Percentiles rank a stretch among this genome's conserved stretches.
Evolutionary conservation across 2,329 filamentous ascomycete species (phyloP).

Genomic region (Microdochium trichocladiopsis): DNA sequence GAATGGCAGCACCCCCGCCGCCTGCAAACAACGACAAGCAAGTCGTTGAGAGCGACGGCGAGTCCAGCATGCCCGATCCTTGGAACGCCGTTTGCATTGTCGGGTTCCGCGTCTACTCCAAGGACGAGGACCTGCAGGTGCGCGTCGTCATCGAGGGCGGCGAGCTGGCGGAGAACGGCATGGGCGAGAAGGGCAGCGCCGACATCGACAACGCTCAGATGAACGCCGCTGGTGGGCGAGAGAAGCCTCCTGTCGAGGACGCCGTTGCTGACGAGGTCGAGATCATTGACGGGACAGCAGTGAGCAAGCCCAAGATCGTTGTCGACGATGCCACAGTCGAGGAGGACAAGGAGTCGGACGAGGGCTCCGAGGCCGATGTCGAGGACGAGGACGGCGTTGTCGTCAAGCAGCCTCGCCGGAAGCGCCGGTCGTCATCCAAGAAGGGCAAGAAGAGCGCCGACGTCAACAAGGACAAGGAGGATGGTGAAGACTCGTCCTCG

Average conservation of each 20-base stretch:
- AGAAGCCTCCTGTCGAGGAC: conserved; percentile 16
- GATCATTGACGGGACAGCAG: conserved; percentile 18
- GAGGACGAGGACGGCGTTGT: not conserved
- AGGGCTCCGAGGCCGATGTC: conserved; percentile 3
- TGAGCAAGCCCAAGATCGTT: conserved; percentile 23
- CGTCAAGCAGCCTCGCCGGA: not conserved
- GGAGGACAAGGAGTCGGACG: conserved; percentile 3
- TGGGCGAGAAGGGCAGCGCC: conserved; percentile 47
- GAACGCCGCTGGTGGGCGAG: conserved; percentile 43
- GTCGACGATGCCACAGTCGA: conserved; percentile 12
- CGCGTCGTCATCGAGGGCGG: conserved; percentile 49
- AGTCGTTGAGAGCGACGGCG: conserved; percentile 26
- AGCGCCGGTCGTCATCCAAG: not conserved
- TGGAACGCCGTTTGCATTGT: conserved; percentile 35
- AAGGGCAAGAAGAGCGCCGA: not conserved
- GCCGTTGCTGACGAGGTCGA: conserved; percentile 20
- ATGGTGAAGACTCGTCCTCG: not conserved
- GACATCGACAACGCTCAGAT: conserved; percentile 51
- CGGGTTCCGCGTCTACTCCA: conserved; percentile 31
- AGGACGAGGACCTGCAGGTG: conserved; percentile 43
- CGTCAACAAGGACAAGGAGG: not conserved
- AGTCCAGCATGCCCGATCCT: conserved; percentile 29
- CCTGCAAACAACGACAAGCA: conserved; percentile 14
- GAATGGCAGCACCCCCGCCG: conserved; percentile 21
- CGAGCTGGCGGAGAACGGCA: conserved; percentile 44